Base-by-base conservation (phyloP, 2,329 filamentous ascomycete species). In the Pyricularia sp. region DNA sequence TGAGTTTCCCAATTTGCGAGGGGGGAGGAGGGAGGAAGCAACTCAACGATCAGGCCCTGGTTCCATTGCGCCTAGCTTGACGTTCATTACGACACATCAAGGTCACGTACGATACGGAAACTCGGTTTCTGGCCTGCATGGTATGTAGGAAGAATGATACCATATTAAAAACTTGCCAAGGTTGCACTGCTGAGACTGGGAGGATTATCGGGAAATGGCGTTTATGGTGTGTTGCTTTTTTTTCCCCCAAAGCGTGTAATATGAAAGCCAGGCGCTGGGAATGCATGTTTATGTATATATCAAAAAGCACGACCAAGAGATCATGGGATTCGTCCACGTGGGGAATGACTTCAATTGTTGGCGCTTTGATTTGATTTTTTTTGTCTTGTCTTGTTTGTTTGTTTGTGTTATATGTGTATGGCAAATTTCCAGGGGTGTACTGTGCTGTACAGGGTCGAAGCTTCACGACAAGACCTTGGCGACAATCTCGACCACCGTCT, bases 401-500 rank as follows among this genome's bases (percentile, higher is more conserved):
- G 26, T 26, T 26, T 12, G 3, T 40, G 7, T 22, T 40, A 13
- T 33, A 10, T 24, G 4, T 10, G 13, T 30, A 10, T 6, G 9
- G 26, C 26, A 26, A 24, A 7, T n/a, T 7, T n/a, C 40, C 8
- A 49, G 40, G 40, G 40, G 40, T 4, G 19, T 49, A 19, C n/a
- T 24, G 10, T 57, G n/a, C 53, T 26, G 26, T 62, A 26, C 24
- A 7, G n/a, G n/a, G 9, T n/a, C 33, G 19, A 33, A 40, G n/a
- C n/a, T 22, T 9, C 33, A 49, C 35, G 61, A 62, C 12, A 68
- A 31, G 12, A 64, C 71, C 65, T 73, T 73, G 22, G 65, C 66
- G 7, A 67, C 72, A 63, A 73, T 65, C 62, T 73, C 69, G 4
- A 69, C 67, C 53, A 68, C 67, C 10, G 67, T 69, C 68, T 74